phyloP scores from a whole-genome alignment of 805 yeast genomes.

The Clavispora carvajalis region DNA sequence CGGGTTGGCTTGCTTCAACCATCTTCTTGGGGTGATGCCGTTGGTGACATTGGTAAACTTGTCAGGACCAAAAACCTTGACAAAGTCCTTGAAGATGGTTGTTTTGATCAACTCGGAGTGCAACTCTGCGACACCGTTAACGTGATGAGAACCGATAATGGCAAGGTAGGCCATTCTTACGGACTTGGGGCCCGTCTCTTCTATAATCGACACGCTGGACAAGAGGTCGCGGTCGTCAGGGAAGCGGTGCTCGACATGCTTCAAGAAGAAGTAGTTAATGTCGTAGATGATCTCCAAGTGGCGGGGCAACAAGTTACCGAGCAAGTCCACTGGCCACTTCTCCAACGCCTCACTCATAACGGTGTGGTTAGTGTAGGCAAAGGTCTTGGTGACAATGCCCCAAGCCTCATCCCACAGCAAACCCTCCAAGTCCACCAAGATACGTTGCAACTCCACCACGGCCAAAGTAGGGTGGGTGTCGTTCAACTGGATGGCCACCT shows the following conservation, averaged over 20 bases:
- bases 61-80: slow-evolving; percentile 70
- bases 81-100: slow-evolving; percentile 88
- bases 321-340: slow-evolving; percentile 86
- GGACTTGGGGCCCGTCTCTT: slow-evolving; percentile 74
- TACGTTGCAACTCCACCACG: slow-evolving; percentile 81
- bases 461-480: slow-evolving; percentile 95
- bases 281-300: slow-evolving; percentile 88
- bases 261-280: slow-evolving; percentile 73
- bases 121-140: slow-evolving; percentile 93
- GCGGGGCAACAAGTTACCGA: slow-evolving; percentile 78
- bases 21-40: slow-evolving; percentile 94
- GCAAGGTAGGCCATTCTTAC: slow-evolving; percentile 92
- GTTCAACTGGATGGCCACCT: slow-evolving; percentile 86
- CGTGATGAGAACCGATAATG: slow-evolving; percentile 86
- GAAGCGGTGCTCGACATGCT: slow-evolving; percentile 67
- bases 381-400: slow-evolving; percentile 72
- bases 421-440: slow-evolving; percentile 78
- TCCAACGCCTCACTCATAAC: slow-evolving; percentile 94
- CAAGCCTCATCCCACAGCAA: slow-evolving; percentile 82
- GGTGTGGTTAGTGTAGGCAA: slow-evolving; percentile 92
- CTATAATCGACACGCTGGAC: slow-evolving; percentile 73
- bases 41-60: slow-evolving; percentile 90
- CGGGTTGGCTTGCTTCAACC: slow-evolving; percentile 94
- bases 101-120: slow-evolving; percentile 88
- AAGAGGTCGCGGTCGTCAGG: slow-evolving; percentile 69